Conservation (phyloP, 352 stramenopile genomes). For the Globisporangium apiculatum region DNA sequence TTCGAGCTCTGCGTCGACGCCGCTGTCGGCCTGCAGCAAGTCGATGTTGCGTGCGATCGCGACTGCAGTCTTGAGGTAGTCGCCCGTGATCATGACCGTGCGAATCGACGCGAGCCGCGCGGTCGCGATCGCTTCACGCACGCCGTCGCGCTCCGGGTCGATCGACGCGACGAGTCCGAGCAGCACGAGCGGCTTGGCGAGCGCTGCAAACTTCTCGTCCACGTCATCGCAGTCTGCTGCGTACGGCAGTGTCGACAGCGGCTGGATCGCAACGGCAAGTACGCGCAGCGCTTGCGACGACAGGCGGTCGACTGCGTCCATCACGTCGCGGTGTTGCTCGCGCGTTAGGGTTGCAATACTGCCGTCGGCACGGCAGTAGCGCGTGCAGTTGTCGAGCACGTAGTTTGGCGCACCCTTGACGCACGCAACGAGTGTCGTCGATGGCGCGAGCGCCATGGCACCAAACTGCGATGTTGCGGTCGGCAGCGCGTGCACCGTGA, state of each 20-base stretch:
- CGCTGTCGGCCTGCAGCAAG: conserved; percentile 53
- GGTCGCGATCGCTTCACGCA: conserved; percentile 41
- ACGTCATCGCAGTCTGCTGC: conserved; percentile 36
- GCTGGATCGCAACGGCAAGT: conserved; percentile 86
- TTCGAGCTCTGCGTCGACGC: conserved; percentile 14
- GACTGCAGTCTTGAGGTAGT: conserved; percentile 93
- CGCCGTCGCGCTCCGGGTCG: conserved; percentile 60
- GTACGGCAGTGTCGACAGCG: conserved; percentile 41
- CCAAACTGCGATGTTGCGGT: conserved; percentile 33
- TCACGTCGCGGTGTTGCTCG: conserved; percentile 40
- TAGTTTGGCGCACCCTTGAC: conserved; percentile 73
- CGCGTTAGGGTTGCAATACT: conserved; percentile 33
- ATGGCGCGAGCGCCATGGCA: conserved; percentile 22
- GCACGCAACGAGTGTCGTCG: conserved; percentile 38
- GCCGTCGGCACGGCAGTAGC: conserved; percentile 42
- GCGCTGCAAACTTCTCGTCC: conserved; percentile 57
- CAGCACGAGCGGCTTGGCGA: conserved; percentile 83
- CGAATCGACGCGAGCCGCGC: conserved; percentile 49
- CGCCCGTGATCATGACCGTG: conserved; percentile 93
- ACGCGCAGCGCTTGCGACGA: conserved; percentile 82
- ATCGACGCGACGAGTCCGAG: conserved; percentile 92
- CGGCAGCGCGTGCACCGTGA: conserved; percentile 51
- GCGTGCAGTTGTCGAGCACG: conserved; percentile 60
- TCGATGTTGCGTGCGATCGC: conserved; percentile 92
- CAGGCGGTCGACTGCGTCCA: conserved; percentile 48